A percentile compares a stretch with the other conserved stretches of the same genome.
These are phyloP conservation scores for Neonectria coccinea DNA, from an alignment of 2,329 filamentous ascomycete genomes.

Conservation along the genomic window DNA sequence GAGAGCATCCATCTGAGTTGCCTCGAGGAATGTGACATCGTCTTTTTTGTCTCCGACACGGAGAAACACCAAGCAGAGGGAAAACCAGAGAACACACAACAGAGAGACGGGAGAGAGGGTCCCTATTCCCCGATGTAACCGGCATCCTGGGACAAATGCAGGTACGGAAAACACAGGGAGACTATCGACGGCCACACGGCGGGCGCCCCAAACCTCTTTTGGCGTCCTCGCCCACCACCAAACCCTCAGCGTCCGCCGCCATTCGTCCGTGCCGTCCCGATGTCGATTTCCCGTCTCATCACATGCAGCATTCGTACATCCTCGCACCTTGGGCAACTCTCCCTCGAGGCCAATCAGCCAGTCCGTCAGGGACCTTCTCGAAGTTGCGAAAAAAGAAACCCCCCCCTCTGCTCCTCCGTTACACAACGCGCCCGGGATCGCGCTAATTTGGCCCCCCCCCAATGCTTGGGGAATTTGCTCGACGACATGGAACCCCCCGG, in stretches of 20 bases:
- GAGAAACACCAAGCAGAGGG: background rate
- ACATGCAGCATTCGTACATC: background rate
- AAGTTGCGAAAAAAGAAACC: background rate
- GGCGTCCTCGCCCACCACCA: background rate
- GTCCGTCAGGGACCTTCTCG: background rate
- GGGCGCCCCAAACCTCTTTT: conserved; percentile 16
- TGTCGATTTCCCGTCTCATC: conserved; percentile 23
- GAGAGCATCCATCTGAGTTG: background rate
- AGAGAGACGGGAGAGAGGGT: background rate
- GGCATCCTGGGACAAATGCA: conserved; percentile 21
- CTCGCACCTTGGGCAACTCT: background rate
- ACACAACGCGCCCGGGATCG: background rate
- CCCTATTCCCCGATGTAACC: conserved; percentile 25
- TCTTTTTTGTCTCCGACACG: background rate
- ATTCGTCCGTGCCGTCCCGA: conserved; percentile 23
- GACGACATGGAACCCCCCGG: conserved; percentile 7
- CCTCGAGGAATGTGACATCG: conserved; percentile 5
- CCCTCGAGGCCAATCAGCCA: background rate
- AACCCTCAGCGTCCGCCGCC: background rate
- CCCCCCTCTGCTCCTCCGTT: conserved; percentile 11
- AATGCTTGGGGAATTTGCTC: conserved; percentile 8
- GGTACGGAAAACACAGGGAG: conserved; percentile 19
- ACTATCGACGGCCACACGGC: conserved; percentile 22
- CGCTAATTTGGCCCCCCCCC: conserved; percentile 18
- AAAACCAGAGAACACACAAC: background rate